Conservation (phyloP, 2,329 filamentous ascomycete genomes). For the Colletotrichum nymphaeae region DNA sequence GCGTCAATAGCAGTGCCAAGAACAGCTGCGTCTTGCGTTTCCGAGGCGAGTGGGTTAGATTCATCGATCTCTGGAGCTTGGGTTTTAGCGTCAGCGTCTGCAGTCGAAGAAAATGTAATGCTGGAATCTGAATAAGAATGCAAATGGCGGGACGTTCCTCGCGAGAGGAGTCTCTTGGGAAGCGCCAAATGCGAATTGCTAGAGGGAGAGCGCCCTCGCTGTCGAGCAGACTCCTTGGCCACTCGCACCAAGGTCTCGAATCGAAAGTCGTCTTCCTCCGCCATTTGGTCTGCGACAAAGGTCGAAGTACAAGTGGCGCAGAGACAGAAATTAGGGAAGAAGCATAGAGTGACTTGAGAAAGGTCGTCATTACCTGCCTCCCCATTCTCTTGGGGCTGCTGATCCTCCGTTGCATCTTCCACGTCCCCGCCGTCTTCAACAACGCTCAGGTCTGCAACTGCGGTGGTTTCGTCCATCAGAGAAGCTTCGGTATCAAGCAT, state of each 20-base stretch:
- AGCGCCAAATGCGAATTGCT: background rate
- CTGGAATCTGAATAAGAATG: slow-evolving; percentile 34
- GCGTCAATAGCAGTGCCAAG: background rate
- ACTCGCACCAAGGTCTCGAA: slow-evolving; percentile 17
- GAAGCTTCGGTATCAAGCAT: slow-evolving; percentile 17
- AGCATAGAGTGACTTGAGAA: slow-evolving; percentile 23
- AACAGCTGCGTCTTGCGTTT: slow-evolving; percentile 22
- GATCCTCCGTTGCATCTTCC: background rate
- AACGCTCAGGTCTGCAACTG: slow-evolving; percentile 2
- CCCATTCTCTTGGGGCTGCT: background rate
- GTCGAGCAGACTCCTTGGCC: slow-evolving; percentile 1
- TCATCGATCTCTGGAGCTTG: slow-evolving; percentile 41
- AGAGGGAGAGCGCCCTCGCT: background rate
- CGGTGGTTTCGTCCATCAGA: slow-evolving; percentile 11
- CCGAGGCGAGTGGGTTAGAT: slow-evolving; percentile 41
- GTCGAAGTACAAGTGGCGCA: slow-evolving; percentile 19
- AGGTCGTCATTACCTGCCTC: slow-evolving; percentile 31
- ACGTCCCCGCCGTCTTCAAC: background rate
- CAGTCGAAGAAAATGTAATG: slow-evolving; percentile 37
- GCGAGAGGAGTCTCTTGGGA: background rate
- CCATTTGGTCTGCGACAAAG: slow-evolving; percentile 17
- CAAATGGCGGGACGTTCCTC: slow-evolving; percentile 7
- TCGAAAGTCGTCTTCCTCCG: slow-evolving; percentile 23
- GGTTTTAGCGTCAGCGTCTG: slow-evolving; percentile 40
- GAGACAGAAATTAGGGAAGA: slow-evolving; percentile 27